Evolutionary conservation across 495 filamentous ascomycete species (phyloP), one percentile per base, ranked within the genome.

Genomic region (Alectoria sarmentosa): DNA sequence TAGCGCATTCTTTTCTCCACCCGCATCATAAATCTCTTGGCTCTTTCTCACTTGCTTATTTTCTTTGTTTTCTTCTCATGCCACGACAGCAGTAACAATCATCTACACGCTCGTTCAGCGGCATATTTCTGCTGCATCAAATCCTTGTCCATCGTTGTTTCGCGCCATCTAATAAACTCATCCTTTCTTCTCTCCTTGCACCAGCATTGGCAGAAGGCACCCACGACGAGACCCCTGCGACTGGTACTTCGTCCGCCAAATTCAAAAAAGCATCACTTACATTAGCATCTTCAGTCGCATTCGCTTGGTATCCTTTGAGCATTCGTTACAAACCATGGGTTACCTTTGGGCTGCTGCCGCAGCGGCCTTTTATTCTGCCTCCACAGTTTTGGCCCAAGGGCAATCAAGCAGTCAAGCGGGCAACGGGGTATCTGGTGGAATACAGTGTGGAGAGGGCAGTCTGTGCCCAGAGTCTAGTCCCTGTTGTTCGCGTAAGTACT

Each of bases 401-500:
- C 52, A 70, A 64, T 65, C 63, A 44, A 65, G 63, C 56, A 65
- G 63, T 65, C 63, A 65, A 65, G 63, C 63, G 34, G 63, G 63
- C 44, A 60, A 59, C 54, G 63, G 63, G n/a, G 76, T 73, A 19
- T 70, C 71, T 52, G 64, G 66, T 17, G 69, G 70, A 26, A 70
- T 75, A 21, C 76, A 74, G 30, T 90, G 89, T 76, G 76, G 76
- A 69, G 75, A 70, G 41, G 78, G 81, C 66, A 83, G 82, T 61
- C 84, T 84, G 58, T 98, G 94, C 75, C 91, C 92, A 4, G 71
- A 83, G 62, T 77, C 82, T 59, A 80, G 84, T 57, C 94, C 93
- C 15, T 98, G 93, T 82, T 97, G 94, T 75, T 96, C 92, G 60
- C 88, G 92, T 97, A 81, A 66, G 52, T 58, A 42, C 54, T 2